Conservation (phyloP, 768 basidiomycete genomes). For the Steccherinum ochraceum region DNA sequence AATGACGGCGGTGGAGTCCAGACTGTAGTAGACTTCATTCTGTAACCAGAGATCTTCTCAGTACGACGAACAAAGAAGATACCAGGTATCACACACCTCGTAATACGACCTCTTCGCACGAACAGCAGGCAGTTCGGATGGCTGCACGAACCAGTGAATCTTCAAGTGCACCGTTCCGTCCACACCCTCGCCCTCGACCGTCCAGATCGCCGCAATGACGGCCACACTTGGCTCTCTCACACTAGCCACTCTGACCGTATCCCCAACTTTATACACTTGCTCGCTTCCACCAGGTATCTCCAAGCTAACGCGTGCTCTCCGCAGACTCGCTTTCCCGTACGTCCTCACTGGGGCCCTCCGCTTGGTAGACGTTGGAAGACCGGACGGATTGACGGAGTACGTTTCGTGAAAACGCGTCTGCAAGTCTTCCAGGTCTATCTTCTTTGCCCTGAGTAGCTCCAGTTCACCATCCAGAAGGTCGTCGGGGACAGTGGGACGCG, state of each 20-base stretch:
- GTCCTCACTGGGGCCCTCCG: slow-evolving; percentile 1
- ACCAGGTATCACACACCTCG: slow-evolving; percentile 42
- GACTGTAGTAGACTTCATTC: slow-evolving; percentile 74
- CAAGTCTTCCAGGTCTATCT: slow-evolving; percentile 1
- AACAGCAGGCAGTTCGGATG: slow-evolving; percentile 52
- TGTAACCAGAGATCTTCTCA: no score
- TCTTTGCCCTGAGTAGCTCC: not conserved
- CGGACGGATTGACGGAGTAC: not conserved
- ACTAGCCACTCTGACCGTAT: slow-evolving; percentile 55
- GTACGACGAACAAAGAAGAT: no score
- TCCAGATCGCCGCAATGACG: slow-evolving; percentile 69
- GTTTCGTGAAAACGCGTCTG: slow-evolving; percentile 5
- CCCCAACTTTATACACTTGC: slow-evolving; percentile 49
- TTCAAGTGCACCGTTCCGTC: slow-evolving; percentile 44
- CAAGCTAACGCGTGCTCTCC: not conserved
- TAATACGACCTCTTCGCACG: slow-evolving; percentile 54
- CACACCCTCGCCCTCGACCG: slow-evolving; percentile 30
- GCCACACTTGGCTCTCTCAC: slow-evolving; percentile 53
- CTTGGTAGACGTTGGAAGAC: not conserved
- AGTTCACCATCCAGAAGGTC: slow-evolving; percentile 15
- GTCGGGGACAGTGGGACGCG: slow-evolving; percentile 5
- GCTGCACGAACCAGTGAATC: slow-evolving; percentile 74
- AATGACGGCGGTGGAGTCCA: slow-evolving; percentile 41
- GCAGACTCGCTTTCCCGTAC: slow-evolving; percentile 3
- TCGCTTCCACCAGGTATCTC: not conserved